Evolutionary conservation across 768 basidiomycete species (phyloP).

Genomic region (Suillus americanus): DNA sequence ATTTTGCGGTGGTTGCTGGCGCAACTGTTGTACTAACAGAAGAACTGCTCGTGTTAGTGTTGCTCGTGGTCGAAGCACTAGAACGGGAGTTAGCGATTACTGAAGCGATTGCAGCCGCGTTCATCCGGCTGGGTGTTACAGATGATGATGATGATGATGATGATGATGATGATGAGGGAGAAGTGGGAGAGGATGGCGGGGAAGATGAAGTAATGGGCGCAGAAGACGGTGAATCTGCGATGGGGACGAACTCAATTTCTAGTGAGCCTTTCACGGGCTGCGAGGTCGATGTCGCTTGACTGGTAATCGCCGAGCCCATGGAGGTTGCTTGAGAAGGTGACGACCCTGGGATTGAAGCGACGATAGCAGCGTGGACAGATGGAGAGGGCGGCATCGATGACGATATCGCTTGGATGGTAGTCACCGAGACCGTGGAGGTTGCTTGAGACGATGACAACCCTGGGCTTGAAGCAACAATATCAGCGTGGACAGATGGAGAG

Average conservation of each 20-base stretch:
- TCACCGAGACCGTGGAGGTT: neutral
- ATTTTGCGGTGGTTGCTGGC: neutral
- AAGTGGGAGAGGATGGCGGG: neutral
- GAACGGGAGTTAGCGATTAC: conserved; percentile 13
- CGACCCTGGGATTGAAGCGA: neutral
- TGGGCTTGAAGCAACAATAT: neutral
- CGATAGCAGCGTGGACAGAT: neutral
- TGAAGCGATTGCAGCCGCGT: conserved; percentile 22
- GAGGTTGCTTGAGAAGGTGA: neutral
- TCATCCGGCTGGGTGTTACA: conserved; percentile 1
- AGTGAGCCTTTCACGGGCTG: conserved; percentile 14
- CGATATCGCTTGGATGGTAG: conserved; percentile 1
- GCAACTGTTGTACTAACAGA: conserved; percentile 15
- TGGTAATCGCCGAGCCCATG: neutral
- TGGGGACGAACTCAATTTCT: conserved; percentile 21
- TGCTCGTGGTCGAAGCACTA: neutral
- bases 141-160: conserved; percentile 8
- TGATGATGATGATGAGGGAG: conserved; percentile 8
- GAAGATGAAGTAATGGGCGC: neutral
- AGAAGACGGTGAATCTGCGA: conserved; percentile 3
- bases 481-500: neutral
- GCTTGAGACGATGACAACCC: neutral
- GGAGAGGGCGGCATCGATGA: neutral
- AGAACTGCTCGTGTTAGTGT: conserved; percentile 4
- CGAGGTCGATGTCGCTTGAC: conserved; percentile 1